Evolutionary conservation across 2,329 filamentous ascomycete genomes (phyloP).

Genomic region (Pyricularia sp.): DNA sequence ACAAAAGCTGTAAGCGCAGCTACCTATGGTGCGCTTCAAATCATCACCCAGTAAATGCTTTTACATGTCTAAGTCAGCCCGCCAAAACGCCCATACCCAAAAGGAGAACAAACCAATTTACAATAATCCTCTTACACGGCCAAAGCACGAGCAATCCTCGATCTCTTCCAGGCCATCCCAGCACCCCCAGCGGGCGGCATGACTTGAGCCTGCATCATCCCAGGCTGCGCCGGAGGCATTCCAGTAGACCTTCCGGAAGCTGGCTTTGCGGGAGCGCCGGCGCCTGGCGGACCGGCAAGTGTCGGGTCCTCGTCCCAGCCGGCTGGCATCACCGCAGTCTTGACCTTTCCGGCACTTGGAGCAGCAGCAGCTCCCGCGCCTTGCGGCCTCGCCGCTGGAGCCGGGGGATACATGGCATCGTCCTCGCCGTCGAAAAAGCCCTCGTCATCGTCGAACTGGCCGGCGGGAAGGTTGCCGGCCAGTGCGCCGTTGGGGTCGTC

Average conservation of each 20-base stretch:
- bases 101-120: not conserved
- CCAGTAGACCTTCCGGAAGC: not conserved
- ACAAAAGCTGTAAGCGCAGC: too few relatives aligned
- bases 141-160: not conserved
- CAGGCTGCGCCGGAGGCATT: not conserved
- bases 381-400: not conserved
- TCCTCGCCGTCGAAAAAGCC: too few relatives aligned
- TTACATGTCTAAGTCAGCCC: not conserved
- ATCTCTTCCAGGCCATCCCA: not conserved
- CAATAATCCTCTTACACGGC: not conserved
- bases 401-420: too few relatives aligned
- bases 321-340: not conserved
- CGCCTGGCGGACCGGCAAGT: not conserved
- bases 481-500: not conserved
- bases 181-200: not conserved
- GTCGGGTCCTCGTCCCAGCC: not conserved
- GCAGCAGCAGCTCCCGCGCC: not conserved
- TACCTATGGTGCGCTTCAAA: too few relatives aligned
- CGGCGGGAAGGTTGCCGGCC: not conserved
- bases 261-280: too few relatives aligned
- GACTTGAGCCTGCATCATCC: not conserved
- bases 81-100: not conserved
- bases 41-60: too few relatives aligned
- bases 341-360: not conserved
- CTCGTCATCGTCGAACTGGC: not conserved